These are phyloP conservation scores for Saccharum hybrid DNA, from an alignment of 202 grass and related monocot species.

Conservation along the genomic window DNA sequence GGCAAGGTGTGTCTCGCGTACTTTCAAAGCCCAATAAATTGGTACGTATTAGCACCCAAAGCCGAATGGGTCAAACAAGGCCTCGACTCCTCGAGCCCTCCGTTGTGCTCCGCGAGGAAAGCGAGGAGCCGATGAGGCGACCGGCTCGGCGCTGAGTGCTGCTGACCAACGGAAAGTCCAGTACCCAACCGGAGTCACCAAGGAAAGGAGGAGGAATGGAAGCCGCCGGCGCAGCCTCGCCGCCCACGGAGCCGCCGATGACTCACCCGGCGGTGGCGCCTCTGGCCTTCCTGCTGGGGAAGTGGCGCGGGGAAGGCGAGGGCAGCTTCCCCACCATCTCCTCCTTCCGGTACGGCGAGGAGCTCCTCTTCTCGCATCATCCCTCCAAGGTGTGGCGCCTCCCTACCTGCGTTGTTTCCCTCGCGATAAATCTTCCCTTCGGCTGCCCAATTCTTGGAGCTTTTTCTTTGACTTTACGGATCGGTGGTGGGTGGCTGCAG, in stretches of 20 bases:
- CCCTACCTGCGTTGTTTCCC: not conserved
- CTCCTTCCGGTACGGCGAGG: constrained; percentile 90
- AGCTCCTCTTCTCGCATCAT: constrained; percentile 85
- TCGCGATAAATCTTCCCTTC: constrained; percentile 13
- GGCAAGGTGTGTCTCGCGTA: not conserved
- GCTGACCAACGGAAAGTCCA: constrained; percentile 23
- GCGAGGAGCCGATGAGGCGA: too few species aligned
- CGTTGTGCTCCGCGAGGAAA: not conserved
- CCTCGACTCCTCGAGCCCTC: not conserved
- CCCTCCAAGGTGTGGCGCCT: constrained; percentile 63
- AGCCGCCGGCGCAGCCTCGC: constrained; percentile 26
- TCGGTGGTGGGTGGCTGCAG: constrained; percentile 42
- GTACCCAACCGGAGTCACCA: constrained; percentile 24
- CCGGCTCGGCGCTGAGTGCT: not conserved
- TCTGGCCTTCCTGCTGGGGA: constrained; percentile 69
- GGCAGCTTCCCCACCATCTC: constrained; percentile 79
- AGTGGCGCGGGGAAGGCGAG: constrained; percentile 80
- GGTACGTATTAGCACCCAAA: too few species aligned
- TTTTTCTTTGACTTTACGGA: not conserved
- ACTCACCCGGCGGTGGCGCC: constrained; percentile 69
- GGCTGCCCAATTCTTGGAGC: not conserved
- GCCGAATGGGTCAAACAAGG: not conserved
- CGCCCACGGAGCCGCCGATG: constrained; percentile 41
- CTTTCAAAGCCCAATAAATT: not conserved
- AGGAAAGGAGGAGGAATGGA: constrained; percentile 48